Base-by-base conservation (phyloP, 2,329 filamentous ascomycete genomes). In the Hypoxylon sp. region DNA sequence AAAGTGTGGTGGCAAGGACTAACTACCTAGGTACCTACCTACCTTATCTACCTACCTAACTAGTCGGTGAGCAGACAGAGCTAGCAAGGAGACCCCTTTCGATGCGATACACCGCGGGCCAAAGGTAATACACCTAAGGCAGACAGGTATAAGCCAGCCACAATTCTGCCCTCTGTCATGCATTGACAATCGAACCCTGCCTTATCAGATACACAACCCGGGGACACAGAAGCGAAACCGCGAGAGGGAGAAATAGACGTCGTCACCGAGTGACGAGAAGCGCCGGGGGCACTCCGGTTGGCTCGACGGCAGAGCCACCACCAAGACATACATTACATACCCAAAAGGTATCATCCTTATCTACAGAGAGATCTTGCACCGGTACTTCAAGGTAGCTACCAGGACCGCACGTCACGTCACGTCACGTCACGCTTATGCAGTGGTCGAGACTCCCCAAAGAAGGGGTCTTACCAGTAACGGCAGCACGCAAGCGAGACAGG, bases 361-460 rank as follows among this genome's bases (percentile, higher is more conserved):
- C 30, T 16, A 8, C 9, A 40, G 16, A 40, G 32, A 56, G 42
- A 56, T 56, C 53, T 56, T 14, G 32, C 44, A 40, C 53, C 53
- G 53, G 53, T 26, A 56, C 14, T 46, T 36, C 33, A 12, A 4
- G 22, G 22, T n/a, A 20, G 36, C 40, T n/a, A n/a, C n/a, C 28
- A 36, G 32, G 33, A 51, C 40, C 36, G 51, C 36, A 53, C 51
- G 51, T 53, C 51, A 53, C 32, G 51, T 44, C 36, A 40, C 2
- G 30, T 11, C n/a, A n/a, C n/a, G n/a, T 33, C 30, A 33, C 14
- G 30, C 30, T 33, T 11, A 33, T 33, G 30, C 11, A 11, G 30
- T 33, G 30, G 30, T 33, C 30, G 30, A 33, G 11, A 33, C 30
- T 9, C 30, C 30, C 49, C 24, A 22, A 49, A 49, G 11, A 18